phyloP scores from a whole-genome alignment of 1,284 basidiomycete genomes.

The Trametes versicolor region DNA sequence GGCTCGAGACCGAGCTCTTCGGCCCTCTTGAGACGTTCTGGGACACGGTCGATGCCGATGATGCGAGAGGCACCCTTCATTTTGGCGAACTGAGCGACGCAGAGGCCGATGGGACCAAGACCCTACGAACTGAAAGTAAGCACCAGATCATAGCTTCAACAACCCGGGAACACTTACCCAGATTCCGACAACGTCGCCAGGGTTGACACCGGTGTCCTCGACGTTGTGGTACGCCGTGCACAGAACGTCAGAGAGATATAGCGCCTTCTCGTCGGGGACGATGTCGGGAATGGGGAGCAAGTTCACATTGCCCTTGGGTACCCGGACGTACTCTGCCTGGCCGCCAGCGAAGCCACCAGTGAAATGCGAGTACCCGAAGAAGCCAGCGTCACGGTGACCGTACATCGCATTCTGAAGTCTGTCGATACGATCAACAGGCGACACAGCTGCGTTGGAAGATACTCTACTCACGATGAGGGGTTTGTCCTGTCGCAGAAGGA shows the following conservation, averaged over 20 bases:
- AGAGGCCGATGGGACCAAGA: slow-evolving; percentile 71
- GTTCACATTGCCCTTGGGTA: slow-evolving; percentile 79
- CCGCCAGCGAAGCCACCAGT: slow-evolving; percentile 81
- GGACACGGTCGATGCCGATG: slow-evolving; percentile 77
- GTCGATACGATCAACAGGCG: slow-evolving; percentile 6
- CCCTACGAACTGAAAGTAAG: slow-evolving; percentile 45
- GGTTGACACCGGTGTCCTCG: slow-evolving; percentile 71
- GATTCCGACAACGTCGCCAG: slow-evolving; percentile 73
- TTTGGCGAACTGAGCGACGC: slow-evolving; percentile 67
- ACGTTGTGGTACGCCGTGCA: slow-evolving; percentile 80
- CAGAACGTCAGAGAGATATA: slow-evolving; percentile 79
- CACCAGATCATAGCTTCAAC: neutral
- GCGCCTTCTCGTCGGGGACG: slow-evolving; percentile 69
- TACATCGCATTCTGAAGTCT: slow-evolving; percentile 73
- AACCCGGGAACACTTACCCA: slow-evolving; percentile 55
- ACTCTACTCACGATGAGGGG: slow-evolving; percentile 63
- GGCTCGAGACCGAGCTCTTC: slow-evolving; percentile 66
- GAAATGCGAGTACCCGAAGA: slow-evolving; percentile 81
- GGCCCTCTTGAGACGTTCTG: slow-evolving; percentile 58
- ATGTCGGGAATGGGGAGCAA: slow-evolving; percentile 74
- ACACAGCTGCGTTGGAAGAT: too few species aligned
- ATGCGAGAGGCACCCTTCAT: slow-evolving; percentile 78
- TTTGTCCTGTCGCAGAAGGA: slow-evolving; percentile 81
- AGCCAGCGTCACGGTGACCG: slow-evolving; percentile 74
- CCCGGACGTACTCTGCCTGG: slow-evolving; percentile 75